These are phyloP conservation scores for Leptosphaerulina australis DNA, from an alignment of 2,329 filamentous ascomycete genomes.

Conservation along the genomic window DNA sequence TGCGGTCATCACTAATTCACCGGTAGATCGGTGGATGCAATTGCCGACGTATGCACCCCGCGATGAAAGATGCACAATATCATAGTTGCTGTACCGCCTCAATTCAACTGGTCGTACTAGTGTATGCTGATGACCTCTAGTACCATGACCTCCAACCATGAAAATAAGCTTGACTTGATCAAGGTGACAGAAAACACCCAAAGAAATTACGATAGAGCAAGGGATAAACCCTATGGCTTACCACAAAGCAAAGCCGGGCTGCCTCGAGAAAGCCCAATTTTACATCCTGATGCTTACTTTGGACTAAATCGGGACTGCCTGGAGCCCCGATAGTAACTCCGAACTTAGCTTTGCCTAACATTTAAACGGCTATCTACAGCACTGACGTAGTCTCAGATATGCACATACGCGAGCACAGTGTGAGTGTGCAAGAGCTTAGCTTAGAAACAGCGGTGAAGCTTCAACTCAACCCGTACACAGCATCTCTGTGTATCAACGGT, in stretches of 20 bases:
- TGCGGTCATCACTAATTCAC: neutral
- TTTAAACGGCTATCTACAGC: neutral
- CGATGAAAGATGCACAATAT: slow-evolving; percentile 1
- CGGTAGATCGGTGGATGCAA: slow-evolving; percentile 26
- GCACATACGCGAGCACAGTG: no score
- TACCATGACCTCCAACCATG: slow-evolving; percentile 2
- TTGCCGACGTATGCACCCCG: slow-evolving; percentile 18
- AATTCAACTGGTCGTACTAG: slow-evolving; percentile 1
- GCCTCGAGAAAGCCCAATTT: neutral
- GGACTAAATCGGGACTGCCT: neutral
- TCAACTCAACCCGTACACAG: neutral
- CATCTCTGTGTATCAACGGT: neutral
- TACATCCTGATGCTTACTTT: neutral
- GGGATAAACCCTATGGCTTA: neutral
- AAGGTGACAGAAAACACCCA: neutral
- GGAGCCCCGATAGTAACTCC: neutral
- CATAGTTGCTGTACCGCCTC: neutral
- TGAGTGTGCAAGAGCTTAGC: no score
- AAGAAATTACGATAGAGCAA: neutral
- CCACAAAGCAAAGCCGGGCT: neutral
- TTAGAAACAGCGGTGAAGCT: slow-evolving; percentile 2
- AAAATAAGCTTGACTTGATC: neutral
- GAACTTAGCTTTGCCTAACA: slow-evolving; percentile 2
- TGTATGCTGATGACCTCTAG: slow-evolving; percentile 10
- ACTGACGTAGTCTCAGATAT: neutral